Conservation (phyloP, 129 eudicot genomes). For the Flaveria robusta region DNA sequence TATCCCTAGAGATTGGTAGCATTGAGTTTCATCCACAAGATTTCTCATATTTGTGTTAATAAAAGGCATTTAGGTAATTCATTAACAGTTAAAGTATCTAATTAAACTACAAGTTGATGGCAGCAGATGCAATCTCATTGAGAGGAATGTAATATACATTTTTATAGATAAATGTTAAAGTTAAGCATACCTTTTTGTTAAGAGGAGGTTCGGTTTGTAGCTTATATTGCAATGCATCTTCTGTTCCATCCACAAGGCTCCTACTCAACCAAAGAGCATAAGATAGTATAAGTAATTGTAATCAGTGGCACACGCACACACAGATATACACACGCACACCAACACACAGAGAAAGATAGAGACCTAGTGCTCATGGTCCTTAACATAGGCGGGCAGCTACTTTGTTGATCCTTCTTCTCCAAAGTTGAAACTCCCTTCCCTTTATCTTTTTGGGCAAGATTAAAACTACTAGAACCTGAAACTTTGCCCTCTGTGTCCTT, state of each 20-base stretch:
- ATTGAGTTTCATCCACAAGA: slow-evolving; percentile 10
- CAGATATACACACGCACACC: neutral
- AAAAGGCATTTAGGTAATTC: neutral
- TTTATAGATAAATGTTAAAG: slow-evolving; percentile 18
- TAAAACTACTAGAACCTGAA: slow-evolving; percentile 22
- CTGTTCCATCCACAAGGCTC: slow-evolving; percentile 35
- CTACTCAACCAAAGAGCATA: slow-evolving; percentile 31
- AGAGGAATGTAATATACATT: neutral
- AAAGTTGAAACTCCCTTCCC: slow-evolving; percentile 18
- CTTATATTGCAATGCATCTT: slow-evolving; percentile 27
- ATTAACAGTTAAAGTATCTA: slow-evolving; percentile 7
- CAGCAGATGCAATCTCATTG: neutral
- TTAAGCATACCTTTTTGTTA: slow-evolving; percentile 56
- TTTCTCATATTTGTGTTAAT: neutral
- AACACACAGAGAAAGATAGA: neutral
- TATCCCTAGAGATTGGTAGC: slow-evolving; percentile 4
- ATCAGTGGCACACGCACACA: neutral
- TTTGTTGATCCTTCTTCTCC: slow-evolving; percentile 32
- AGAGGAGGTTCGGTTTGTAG: slow-evolving; percentile 52
- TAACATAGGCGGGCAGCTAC: slow-evolving; percentile 36
- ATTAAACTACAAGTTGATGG: neutral
- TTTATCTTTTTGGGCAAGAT: slow-evolving; percentile 30
- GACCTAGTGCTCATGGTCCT: slow-evolving; percentile 28
- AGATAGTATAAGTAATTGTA: neutral
- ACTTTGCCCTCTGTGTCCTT: slow-evolving; percentile 23